Percentiles rank a stretch among this genome's conserved stretches.
phyloP scores from a whole-genome alignment of 108 stramenopile genomes.

The Pseudonitzschia multistriata region DNA sequence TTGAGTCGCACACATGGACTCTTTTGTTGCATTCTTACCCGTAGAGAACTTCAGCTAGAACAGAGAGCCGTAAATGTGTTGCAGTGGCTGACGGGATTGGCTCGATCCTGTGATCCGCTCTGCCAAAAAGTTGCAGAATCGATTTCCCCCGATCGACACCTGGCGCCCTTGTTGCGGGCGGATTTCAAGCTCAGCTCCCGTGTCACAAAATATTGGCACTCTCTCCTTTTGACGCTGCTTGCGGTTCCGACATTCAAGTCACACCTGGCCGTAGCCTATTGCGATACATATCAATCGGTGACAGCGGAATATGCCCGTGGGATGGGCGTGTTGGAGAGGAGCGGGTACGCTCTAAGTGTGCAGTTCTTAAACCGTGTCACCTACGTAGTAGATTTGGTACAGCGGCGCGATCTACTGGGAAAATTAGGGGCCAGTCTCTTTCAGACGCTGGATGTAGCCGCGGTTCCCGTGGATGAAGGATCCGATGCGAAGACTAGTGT shows the following conservation, averaged over 20 bases:
- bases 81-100: conserved; percentile 61
- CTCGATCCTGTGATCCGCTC: conserved; percentile 74
- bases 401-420: conserved; percentile 62
- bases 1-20: conserved; percentile 48
- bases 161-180: conserved; percentile 63
- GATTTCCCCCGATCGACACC: conserved; percentile 42
- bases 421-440: conserved; percentile 61
- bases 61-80: conserved; percentile 69
- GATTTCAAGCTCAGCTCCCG: conserved; percentile 74
- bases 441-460: conserved; percentile 59
- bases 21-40: conserved; percentile 66
- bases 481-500: neutral
- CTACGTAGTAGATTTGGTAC: conserved; percentile 84
- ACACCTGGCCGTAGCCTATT: conserved; percentile 87
- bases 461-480: conserved; percentile 16
- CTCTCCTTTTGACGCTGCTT: conserved; percentile 85
- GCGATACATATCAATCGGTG: conserved; percentile 78
- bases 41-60: conserved; percentile 59
- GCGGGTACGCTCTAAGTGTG: conserved; percentile 75
- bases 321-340: conserved; percentile 81
- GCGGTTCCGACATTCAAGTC: conserved; percentile 93
- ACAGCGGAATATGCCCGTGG: conserved; percentile 82
- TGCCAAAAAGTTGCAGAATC: conserved; percentile 60
- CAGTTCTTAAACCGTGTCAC: conserved; percentile 93
- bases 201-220: conserved; percentile 75